phyloP scores from a whole-genome alignment of 2,329 filamentous ascomycete genomes.

The Fusarium albosuccineum region DNA sequence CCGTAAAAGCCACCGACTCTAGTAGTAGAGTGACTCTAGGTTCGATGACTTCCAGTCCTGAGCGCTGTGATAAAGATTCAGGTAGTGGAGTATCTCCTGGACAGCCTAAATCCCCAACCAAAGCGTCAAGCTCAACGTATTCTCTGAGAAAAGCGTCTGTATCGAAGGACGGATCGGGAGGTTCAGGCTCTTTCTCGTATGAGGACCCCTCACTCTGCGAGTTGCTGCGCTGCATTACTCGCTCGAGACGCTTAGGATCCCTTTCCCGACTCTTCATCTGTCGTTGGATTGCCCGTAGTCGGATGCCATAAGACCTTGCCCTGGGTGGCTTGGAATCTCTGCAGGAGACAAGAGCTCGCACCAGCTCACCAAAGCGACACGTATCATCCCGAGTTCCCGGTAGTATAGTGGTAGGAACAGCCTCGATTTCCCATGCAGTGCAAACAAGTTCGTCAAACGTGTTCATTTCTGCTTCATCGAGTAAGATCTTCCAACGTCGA shows the following conservation, averaged over 20 bases:
- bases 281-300: constrained; percentile 31
- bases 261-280: constrained; percentile 25
- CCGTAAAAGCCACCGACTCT: constrained; percentile 41
- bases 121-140: constrained; percentile 32
- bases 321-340: constrained; percentile 10
- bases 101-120: constrained; percentile 6
- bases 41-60: constrained; percentile 17
- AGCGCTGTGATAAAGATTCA: neutral
- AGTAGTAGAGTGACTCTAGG: constrained; percentile 34
- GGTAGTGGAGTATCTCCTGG: neutral
- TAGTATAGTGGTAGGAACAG: neutral
- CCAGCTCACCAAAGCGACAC: constrained; percentile 38
- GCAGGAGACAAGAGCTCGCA: constrained; percentile 40
- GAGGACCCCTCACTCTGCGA: constrained; percentile 12
- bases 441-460: constrained; percentile 44
- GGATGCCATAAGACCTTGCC: constrained; percentile 20
- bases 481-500: constrained; percentile 42
- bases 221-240: neutral
- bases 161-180: constrained; percentile 22
- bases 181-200: constrained; percentile 14
- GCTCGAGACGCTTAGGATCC: neutral
- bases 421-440: constrained; percentile 36
- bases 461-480: constrained; percentile 27
- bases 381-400: constrained; percentile 17
- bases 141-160: constrained; percentile 16